A percentile compares a stretch with the other conserved stretches of the same genome.
phyloP scores from a whole-genome alignment of 306 rosid genomes.

The Canavalia ensiformis region DNA sequence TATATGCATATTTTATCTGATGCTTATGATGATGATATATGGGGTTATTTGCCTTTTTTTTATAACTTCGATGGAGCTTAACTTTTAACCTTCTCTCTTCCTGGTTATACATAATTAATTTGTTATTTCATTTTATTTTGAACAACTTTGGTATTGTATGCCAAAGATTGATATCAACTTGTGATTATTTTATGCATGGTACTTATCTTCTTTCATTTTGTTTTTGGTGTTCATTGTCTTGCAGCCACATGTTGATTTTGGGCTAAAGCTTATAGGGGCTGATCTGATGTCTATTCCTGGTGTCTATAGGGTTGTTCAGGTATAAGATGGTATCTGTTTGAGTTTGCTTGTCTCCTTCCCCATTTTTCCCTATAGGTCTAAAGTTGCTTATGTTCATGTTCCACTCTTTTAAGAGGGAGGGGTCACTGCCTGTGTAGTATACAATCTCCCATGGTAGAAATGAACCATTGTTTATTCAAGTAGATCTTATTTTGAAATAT shows the following conservation, averaged over 20 bases:
- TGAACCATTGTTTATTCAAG: conserved; percentile 38
- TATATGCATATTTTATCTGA: conserved; percentile 15
- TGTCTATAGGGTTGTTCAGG: conserved; percentile 88
- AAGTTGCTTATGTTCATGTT: conserved; percentile 35
- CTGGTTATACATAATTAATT: neutral
- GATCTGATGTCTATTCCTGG: conserved; percentile 98
- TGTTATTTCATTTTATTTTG: conserved; percentile 11
- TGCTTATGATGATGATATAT: conserved; percentile 26
- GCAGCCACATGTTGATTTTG: conserved; percentile 97
- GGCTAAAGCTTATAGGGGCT: conserved; percentile 82
- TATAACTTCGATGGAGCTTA: conserved; percentile 26
- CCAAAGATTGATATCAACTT: conserved; percentile 19
- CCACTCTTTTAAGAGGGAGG: conserved; percentile 9
- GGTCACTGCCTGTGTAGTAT: conserved; percentile 9
- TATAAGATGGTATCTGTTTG: conserved; percentile 34
- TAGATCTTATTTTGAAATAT: conserved; percentile 32
- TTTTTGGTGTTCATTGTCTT: conserved; percentile 36
- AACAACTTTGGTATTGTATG: conserved; percentile 24
- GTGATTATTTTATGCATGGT: conserved; percentile 1
- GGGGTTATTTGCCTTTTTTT: conserved; percentile 32
- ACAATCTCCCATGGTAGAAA: conserved; percentile 5
- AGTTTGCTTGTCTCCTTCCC: neutral
- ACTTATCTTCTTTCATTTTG: conserved; percentile 20
- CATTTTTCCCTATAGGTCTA: conserved; percentile 25
- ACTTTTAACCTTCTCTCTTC: neutral